phyloP scores from a whole-genome alignment of 352 stramenopile species.

The Globisporangium takayamanum region DNA sequence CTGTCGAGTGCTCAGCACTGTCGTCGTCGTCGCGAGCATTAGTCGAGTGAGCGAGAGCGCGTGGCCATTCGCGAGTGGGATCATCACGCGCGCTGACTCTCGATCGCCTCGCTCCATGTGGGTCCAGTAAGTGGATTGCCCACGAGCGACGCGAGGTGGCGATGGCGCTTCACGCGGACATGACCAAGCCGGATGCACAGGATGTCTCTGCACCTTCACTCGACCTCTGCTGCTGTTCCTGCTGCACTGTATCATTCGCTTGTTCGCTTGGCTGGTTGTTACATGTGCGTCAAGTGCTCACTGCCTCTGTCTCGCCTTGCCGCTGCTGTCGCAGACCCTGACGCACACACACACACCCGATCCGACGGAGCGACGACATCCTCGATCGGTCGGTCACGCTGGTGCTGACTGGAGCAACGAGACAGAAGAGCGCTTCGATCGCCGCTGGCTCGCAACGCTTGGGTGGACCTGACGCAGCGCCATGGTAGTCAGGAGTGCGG shows the following conservation, averaged over 20 bases:
- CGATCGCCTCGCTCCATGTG: no score
- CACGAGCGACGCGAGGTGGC: not conserved
- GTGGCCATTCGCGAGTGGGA: no score
- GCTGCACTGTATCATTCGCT: not conserved
- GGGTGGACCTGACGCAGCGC: no score
- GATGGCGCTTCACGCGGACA: not conserved
- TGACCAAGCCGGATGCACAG: conserved; percentile 8
- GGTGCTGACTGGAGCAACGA: no score
- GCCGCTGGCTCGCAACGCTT: no score
- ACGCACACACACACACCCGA: not conserved
- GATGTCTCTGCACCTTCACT: conserved; percentile 7
- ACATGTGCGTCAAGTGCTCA: not conserved
- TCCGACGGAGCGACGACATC: not conserved
- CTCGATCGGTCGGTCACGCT: no score
- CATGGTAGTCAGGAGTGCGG: no score
- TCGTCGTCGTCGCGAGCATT: no score
- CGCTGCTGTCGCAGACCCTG: not conserved
- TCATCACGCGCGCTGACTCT: no score
- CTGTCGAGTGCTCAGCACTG: no score
- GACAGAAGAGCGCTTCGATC: no score
- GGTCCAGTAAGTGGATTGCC: not conserved
- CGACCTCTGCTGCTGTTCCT: not conserved
- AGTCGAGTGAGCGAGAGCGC: no score
- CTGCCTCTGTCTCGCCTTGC: not conserved
- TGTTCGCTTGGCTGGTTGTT: not conserved